Base-by-base conservation (phyloP, 2,329 filamentous ascomycete species). In the Claviceps sp. region DNA sequence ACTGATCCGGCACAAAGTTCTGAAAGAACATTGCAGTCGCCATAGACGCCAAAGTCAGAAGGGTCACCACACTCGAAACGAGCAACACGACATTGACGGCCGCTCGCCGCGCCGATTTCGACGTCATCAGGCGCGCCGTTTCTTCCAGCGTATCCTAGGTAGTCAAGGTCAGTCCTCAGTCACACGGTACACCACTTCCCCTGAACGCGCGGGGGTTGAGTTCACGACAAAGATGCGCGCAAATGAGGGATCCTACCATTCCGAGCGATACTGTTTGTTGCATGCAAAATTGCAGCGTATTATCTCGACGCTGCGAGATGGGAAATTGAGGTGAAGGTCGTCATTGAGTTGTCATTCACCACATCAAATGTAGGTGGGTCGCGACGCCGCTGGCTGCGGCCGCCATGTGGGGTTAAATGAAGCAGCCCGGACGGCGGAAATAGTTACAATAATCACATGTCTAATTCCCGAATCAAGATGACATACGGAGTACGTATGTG, bases 11-110 rank as follows among this genome's bases (percentile, higher is more conserved):
- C 1, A 82, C 67, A 56, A 78, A 79, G 56, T 72, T 73, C 58
- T 74, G 71, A 60, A 80, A 81, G 57, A 81, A 78, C 2, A 77
- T 57, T 2, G 72, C 62, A 34, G 79, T 79, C 14, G 69, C 72
- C 24, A 78, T 54, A 0, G 69, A 67, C 4, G 77, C 75, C 9
- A 77, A 58, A 16, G 67, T 66, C 24, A 79, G 66, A 51, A 81
- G 66, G 7, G 70, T 62, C 2, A 67, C 55, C 2, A 72, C 73
- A 3, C 68, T 65, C 11, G 65, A 64, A 5, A 68, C 59, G 20
- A 78, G 66, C 20, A 81, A 65, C 16, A 69, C 61, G 2, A 70
- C 67, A 54, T 73, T 74, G 44, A 81, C 62, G 52, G 75, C 67
- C 1, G 69, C 70, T 55, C 74, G 70, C 59, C 74, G 73, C n/a